These are phyloP conservation scores for Rosellinia necatrix DNA, from an alignment of 2,329 filamentous ascomycete species.

Conservation along the genomic window DNA sequence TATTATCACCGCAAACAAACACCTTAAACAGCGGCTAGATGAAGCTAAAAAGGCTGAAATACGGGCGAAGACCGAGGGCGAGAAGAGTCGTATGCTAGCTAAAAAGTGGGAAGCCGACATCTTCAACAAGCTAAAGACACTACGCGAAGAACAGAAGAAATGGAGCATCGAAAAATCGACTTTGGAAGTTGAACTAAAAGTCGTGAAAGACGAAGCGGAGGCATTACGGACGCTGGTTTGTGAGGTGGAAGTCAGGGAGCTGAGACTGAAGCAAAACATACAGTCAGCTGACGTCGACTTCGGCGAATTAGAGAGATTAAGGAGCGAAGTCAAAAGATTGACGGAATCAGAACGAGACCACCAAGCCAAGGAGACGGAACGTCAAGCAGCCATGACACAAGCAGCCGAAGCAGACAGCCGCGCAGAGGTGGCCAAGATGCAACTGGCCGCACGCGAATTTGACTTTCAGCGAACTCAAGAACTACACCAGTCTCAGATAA, in stretches of 20 bases:
- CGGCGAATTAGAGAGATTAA: conserved; percentile 64
- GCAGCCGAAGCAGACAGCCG: conserved; percentile 63
- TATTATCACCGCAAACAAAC: conserved; percentile 75
- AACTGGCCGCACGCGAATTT: conserved; percentile 56
- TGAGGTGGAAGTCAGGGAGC: conserved; percentile 70
- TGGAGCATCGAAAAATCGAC: conserved; percentile 62
- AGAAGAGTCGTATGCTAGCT: conserved; percentile 71
- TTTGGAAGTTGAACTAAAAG: conserved; percentile 62
- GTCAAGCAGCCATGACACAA: conserved; percentile 60
- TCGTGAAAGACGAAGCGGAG: conserved; percentile 63
- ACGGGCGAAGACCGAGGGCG: conserved; percentile 72
- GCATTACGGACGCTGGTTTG: conserved; percentile 69
- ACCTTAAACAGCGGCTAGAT: conserved; percentile 72
- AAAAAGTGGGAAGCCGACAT: conserved; percentile 81
- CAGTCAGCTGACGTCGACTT: conserved; percentile 65
- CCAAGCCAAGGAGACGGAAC: conserved; percentile 66
- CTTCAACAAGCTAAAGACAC: conserved; percentile 65
- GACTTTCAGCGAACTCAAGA: conserved; percentile 51
- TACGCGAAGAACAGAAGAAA: conserved; percentile 72
- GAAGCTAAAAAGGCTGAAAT: conserved; percentile 73
- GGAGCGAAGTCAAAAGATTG: conserved; percentile 62
- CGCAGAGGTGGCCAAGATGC: conserved; percentile 62
- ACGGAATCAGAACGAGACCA: conserved; percentile 65
- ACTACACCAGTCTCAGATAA: conserved; percentile 55
- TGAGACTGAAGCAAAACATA: conserved; percentile 66